phyloP scores from a whole-genome alignment of 208 protist species.

The Leishmania gerbilli region DNA sequence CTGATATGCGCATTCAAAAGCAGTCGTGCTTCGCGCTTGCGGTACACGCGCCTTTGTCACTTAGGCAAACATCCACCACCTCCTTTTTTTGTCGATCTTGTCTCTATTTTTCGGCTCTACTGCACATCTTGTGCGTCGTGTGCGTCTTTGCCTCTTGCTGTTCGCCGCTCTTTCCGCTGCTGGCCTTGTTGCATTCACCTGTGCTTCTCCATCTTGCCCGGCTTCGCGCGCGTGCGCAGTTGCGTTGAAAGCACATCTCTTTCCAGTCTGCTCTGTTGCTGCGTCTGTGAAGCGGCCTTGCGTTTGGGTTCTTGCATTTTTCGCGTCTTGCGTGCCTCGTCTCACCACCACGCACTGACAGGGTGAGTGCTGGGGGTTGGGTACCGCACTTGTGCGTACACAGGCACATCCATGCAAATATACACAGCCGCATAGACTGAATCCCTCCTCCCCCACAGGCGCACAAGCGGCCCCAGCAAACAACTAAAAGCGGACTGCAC shows the following conservation, averaged over 20 bases:
- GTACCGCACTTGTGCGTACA: background rate
- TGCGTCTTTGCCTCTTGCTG: background rate
- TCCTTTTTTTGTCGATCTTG: background rate
- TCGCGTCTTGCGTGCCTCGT: background rate
- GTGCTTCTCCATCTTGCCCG: background rate
- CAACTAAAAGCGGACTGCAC: constrained; percentile 1
- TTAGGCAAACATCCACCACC: too few species aligned
- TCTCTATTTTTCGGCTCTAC: background rate
- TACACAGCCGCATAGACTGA: background rate
- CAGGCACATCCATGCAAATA: background rate
- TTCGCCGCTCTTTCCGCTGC: background rate
- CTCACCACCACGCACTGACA: background rate
- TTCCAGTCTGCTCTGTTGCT: background rate
- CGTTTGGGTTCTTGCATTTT: background rate
- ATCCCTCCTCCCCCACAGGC: background rate
- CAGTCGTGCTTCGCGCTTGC: background rate
- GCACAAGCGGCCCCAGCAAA: background rate
- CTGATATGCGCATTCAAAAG: background rate
- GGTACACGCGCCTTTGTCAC: background rate
- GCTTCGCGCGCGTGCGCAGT: background rate
- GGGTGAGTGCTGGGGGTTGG: background rate
- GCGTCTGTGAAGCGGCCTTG: background rate
- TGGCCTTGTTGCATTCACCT: background rate
- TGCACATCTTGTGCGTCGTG: background rate
- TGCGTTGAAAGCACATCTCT: background rate